Evolutionary conservation across 352 stramenopile genomes (phyloP).

Genomic region (Phytophthora cryptogea): DNA sequence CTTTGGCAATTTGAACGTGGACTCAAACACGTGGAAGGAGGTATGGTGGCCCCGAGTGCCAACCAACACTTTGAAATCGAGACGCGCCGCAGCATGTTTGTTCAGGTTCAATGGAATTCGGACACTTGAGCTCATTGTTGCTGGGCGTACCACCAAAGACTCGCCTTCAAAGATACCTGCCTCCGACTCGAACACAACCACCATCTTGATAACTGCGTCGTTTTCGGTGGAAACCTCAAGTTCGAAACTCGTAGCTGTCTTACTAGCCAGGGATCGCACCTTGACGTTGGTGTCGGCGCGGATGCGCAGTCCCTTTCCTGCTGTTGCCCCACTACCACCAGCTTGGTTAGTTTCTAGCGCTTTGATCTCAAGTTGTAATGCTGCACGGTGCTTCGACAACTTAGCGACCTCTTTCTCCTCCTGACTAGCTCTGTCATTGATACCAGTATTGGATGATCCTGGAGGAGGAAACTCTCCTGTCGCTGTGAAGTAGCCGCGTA

Average conservation of each 20-base stretch:
- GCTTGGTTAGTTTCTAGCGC: conserved; percentile 58
- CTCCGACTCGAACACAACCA: conserved; percentile 87
- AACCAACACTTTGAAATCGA: conserved; percentile 81
- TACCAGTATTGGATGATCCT: conserved; percentile 15
- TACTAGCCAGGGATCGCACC: conserved; percentile 58
- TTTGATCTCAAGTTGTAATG: conserved; percentile 79
- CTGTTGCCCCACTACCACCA: conserved; percentile 10
- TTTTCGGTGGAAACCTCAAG: conserved; percentile 86
- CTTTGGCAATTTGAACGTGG: conserved; percentile 74
- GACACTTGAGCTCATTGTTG: conserved; percentile 47
- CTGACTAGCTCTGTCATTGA: conserved; percentile 47
- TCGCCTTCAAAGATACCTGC: conserved; percentile 88
- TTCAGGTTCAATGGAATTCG: conserved; percentile 60
- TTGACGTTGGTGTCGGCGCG: conserved; percentile 61
- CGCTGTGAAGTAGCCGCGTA: conserved; percentile 65
- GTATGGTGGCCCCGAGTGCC: conserved; percentile 77
- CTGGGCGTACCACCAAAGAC: conserved; percentile 69
- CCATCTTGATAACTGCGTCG: conserved; percentile 88
- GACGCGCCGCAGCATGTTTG: conserved; percentile 67
- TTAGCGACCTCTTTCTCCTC: conserved; percentile 83
- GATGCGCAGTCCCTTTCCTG: conserved; percentile 56
- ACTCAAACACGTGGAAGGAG: conserved; percentile 90
- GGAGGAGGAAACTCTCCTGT: conserved; percentile 46
- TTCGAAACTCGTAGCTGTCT: conserved; percentile 63
- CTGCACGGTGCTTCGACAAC: conserved; percentile 81